phyloP scores from a whole-genome alignment of 2,329 filamentous ascomycete species.

The Colletotrichum liriopes region DNA sequence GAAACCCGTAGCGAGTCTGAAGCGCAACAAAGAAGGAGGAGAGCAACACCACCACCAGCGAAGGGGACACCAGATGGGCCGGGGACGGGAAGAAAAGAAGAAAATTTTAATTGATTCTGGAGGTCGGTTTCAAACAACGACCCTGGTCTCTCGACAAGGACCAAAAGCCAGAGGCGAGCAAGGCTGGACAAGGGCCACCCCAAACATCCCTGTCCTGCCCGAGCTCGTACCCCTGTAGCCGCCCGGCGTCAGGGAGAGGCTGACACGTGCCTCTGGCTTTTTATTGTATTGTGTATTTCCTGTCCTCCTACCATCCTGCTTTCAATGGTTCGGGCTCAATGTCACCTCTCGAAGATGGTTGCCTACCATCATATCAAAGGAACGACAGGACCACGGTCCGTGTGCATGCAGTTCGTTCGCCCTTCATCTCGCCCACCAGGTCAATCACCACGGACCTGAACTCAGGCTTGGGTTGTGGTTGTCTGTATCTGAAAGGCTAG shows the following conservation, averaged over 20 bases:
- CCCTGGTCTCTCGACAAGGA: conserved; percentile 25
- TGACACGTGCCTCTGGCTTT: conserved; percentile 31
- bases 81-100: not conserved
- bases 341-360: not conserved
- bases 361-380: not conserved
- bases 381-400: not conserved
- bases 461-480: not conserved
- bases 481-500: not conserved
- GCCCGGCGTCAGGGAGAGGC: conserved; percentile 25
- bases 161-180: conserved; percentile 20
- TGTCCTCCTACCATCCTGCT: not conserved
- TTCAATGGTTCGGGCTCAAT: not conserved
- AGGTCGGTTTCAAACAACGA: conserved; percentile 38
- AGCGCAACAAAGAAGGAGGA: not conserved
- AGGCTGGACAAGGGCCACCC: conserved; percentile 34
- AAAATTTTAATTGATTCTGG: conserved; percentile 2
- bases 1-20: not conserved
- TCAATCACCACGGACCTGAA: not conserved
- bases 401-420: not conserved
- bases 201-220: conserved; percentile 25
- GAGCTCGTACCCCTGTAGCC: conserved; percentile 40
- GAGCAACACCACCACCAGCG: not conserved
- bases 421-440: not conserved
- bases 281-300: not conserved
- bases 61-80: not conserved